phyloP scores from a whole-genome alignment of 148 eudicot genomes.

The Polygonum maritimum region DNA sequence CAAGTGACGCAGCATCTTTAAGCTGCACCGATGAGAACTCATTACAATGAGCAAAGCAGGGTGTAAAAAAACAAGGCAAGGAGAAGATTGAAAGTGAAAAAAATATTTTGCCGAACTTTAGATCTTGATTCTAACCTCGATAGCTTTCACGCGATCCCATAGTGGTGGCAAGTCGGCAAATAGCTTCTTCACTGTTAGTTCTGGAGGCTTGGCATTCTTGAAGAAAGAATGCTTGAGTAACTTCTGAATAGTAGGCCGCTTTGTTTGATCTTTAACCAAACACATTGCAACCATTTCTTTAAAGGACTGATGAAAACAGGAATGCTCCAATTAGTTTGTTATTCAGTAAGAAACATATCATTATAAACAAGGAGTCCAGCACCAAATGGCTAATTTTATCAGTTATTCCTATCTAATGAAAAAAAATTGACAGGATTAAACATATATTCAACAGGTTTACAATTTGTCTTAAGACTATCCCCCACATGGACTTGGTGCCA shows the following conservation, averaged over 20 bases:
- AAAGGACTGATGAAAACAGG: slow-evolving; percentile 56
- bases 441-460: background rate
- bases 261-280: slow-evolving; percentile 96
- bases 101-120: background rate
- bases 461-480: background rate
- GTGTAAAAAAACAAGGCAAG: background rate
- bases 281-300: slow-evolving; percentile 99
- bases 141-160: slow-evolving; percentile 88
- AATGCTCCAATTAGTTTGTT: slow-evolving; percentile 17
- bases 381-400: background rate
- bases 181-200: slow-evolving; percentile 73
- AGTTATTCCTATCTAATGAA: background rate
- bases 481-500: background rate
- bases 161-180: slow-evolving; percentile 86
- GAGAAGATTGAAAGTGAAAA: background rate
- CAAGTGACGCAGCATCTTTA: slow-evolving; percentile 95
- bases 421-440: background rate
- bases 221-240: slow-evolving; percentile 90
- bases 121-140: slow-evolving; percentile 42
- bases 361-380: background rate
- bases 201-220: slow-evolving; percentile 89
- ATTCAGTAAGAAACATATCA: slow-evolving; percentile 2
- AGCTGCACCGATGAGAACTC: slow-evolving; percentile 30
- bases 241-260: slow-evolving; percentile 92
- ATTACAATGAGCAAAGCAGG: background rate